Base-by-base conservation (phyloP, 495 filamentous ascomycete genomes). In the Hypoxylon crocopeplum region DNA sequence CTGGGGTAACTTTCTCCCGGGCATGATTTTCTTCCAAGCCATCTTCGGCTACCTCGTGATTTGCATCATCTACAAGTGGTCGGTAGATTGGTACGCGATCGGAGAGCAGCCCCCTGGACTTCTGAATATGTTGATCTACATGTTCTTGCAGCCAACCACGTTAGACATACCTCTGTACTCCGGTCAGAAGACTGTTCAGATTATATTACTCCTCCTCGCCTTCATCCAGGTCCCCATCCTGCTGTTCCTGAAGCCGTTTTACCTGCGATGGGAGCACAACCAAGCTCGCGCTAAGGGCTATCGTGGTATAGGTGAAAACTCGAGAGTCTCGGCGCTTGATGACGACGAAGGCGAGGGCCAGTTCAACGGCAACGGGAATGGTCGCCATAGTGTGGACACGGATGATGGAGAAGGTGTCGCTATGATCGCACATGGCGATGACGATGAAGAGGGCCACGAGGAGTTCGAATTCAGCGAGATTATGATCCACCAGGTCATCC, bases 401-500 rank as follows among this genome's bases (percentile, higher is more conserved):
- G 90, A 89, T 48, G 91, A 91, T 40, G 87, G 86, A n/a, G 92
- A 96, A 64, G 93, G 88, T 34, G 86, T 90, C 50, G 92, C 91
- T 48, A 91, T 96, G 87, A 91, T 98, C 72, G 89, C 92, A 0
- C 88, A 96, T 69, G 89, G 91, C 48, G 84, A 83, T 29, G 77
- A 85, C n/a, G 82, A 85, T 24, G 87, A 83, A 16, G 87, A 88
- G 51, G 89, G 88, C 54, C 91, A 97, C 65, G 95, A 91, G 67
- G 94, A 98, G 66, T 99, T 99, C 71, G 94, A 98, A 56, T 98
- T 98, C 70, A 81, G 84, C 27, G 94, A 99, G 64, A 80, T 92
- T 61, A 96, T 98, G 90, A 99, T 99, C 68, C 94, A 99, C 73
- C 94, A 99, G 72, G 88, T 97, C 69, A 98, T 98, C 69, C 94